Conservation (phyloP, 805 yeast species). For the Lipomyces anomalus region DNA sequence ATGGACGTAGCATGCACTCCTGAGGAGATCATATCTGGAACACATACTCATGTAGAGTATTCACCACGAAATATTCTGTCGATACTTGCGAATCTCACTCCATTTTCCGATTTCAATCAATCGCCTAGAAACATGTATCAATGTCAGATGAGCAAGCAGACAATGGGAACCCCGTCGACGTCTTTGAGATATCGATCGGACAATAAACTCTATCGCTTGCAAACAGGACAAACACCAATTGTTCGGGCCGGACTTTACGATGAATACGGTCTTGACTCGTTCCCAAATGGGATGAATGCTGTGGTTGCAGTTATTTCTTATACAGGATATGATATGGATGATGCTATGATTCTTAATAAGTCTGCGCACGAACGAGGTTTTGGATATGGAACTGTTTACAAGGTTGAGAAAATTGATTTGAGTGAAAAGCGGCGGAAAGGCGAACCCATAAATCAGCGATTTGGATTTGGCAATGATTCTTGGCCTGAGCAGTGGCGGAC, state of each 20-base stretch:
- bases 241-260: conserved; percentile 91
- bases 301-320: conserved; percentile 98
- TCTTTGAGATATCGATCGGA: conserved; percentile 89
- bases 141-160: conserved; percentile 99
- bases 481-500: conserved; percentile 92
- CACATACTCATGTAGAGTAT: conserved; percentile 90
- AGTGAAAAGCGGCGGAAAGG: conserved; percentile 74
- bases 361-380: conserved; percentile 97
- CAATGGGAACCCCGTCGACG: conserved; percentile 99
- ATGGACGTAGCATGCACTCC: conserved; percentile 95
- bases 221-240: conserved; percentile 94
- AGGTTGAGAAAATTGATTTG: conserved; percentile 87
- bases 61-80: conserved; percentile 93
- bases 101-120: conserved; percentile 97
- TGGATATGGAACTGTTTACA: conserved; percentile 94
- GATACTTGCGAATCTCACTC: conserved; percentile 92
- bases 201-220: conserved; percentile 87
- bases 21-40: conserved; percentile 71
- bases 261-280: conserved; percentile 95
- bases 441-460: conserved; percentile 89
- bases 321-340: conserved; percentile 99
- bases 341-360: conserved; percentile 97
- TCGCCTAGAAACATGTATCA: conserved; percentile 99
- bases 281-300: conserved; percentile 97
- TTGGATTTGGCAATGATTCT: conserved; percentile 88